A percentile compares a stretch with the other conserved stretches of the same genome.
These are phyloP conservation scores for Rhynchosporium graminicola DNA, from an alignment of 2,329 filamentous ascomycete genomes.

Conservation along the genomic window DNA sequence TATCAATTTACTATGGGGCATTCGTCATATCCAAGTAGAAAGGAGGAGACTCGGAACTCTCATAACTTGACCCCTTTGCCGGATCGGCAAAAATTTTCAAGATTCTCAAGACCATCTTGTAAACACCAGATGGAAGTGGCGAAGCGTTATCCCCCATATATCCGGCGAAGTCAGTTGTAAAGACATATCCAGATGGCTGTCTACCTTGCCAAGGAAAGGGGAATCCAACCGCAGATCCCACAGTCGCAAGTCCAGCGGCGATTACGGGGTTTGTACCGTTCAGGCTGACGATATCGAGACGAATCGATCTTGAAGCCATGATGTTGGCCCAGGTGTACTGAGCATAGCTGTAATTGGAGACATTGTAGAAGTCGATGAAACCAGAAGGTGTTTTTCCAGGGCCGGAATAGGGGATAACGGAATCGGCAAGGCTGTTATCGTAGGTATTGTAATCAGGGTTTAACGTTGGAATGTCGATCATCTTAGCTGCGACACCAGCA, in stretches of 20 bases:
- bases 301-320: neutral
- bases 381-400: neutral
- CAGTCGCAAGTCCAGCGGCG: conserved; percentile 4
- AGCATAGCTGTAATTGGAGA: neutral
- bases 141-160: neutral
- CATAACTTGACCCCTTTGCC: conserved; percentile 3
- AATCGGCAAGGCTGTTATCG: neutral
- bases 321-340: conserved; percentile 13
- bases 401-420: neutral
- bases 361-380: conserved; percentile 3
- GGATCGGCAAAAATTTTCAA: conserved; percentile 15
- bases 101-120: conserved; percentile 17
- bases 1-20: neutral
- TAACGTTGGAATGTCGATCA: conserved; percentile 11
- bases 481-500: conserved; percentile 14
- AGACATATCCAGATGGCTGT: neutral
- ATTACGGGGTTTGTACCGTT: conserved; percentile 9
- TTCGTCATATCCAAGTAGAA: conserved; percentile 18
- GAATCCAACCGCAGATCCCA: neutral
- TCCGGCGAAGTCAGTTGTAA: neutral
- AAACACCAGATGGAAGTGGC: conserved; percentile 2
- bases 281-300: conserved; percentile 15
- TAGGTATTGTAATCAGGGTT: conserved; percentile 2
- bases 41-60: conserved; percentile 7
- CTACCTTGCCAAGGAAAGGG: neutral